Conservation (phyloP, 208 protist genomes). For the Naegleria fowleri region DNA sequence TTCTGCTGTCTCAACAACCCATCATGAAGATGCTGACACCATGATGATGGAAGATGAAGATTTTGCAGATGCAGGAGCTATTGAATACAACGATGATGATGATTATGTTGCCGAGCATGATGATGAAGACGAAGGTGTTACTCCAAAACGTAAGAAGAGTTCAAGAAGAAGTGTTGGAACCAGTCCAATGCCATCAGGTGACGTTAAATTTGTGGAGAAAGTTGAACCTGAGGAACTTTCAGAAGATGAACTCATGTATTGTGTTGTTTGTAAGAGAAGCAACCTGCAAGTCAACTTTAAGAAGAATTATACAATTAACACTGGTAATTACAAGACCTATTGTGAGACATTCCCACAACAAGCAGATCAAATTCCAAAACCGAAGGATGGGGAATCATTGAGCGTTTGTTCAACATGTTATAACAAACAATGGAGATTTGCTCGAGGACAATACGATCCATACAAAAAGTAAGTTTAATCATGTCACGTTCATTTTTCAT, state of each 20-base stretch:
- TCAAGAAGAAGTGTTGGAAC: neutral
- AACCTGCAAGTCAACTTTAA: neutral
- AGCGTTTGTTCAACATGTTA: neutral
- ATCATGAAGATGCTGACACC: neutral
- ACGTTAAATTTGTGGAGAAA: neutral
- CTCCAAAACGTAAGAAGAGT: neutral
- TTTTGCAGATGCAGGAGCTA: neutral
- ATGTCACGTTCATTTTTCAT: neutral
- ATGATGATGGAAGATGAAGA: neutral
- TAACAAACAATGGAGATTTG: neutral
- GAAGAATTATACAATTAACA: slow-evolving; percentile 6
- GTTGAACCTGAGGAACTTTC: neutral
- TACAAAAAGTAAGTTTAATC: neutral
- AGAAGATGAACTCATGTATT: neutral
- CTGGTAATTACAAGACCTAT: neutral
- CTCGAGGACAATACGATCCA: neutral
- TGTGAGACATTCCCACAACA: neutral
- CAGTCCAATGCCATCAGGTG: neutral
- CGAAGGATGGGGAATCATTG: neutral
- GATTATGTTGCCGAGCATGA: neutral
- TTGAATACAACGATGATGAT: neutral
- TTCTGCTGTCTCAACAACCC: too few relatives aligned
- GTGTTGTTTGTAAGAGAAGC: neutral
- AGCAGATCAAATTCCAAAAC: neutral
- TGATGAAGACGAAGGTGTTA: neutral